Base-by-base conservation (phyloP, 2,329 filamentous ascomycete species). In the Pseudogymnoascus sp. region DNA sequence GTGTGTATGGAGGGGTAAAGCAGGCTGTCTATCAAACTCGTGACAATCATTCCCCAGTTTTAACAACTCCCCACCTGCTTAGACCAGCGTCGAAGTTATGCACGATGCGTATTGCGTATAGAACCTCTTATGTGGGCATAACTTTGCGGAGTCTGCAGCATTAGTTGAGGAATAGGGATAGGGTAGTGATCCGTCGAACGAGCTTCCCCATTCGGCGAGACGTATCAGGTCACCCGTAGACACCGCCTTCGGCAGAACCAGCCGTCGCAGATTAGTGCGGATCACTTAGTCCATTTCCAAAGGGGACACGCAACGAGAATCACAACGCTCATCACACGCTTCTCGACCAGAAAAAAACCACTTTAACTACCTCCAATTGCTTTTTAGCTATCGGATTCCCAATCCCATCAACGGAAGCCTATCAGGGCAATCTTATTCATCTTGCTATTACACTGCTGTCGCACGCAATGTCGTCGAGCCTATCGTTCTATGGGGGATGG, bases 401-500 rank as follows among this genome's bases (percentile, higher is more conserved):
- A 50, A 50, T 11, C 43, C 14, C 16, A 50, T 50, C 43, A 30
- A 50, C 43, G 30, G 43, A 50, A 50, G 43, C 43, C 43, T 50
- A 50, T 50, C 43, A 50, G 43, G 43, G 43, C 43, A 30, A 50
- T 30, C 43, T 50, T 11, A 30, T 30, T n/a, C 22, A n/a, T 50
- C 43, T 50, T 50, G 43, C 16, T 50, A 50, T 50, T 30, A n/a
- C 43, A 50, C 43, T n/a, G 43, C 30, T 50, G 8, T 11, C 30
- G 25, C 25, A 50, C 30, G 43, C 43, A 50, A 50, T 50, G 43
- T 50, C 43, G 43, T 50, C 43, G 43, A 50, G 43, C 43, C 43
- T 50, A 30, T 35, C 57, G 25, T 75, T 74, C 60, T 68, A 73
- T 65, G 72, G 70, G 64, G 74, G 74, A 61, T 76, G 71, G 70